Percentiles rank a stretch among this genome's conserved stretches.
Evolutionary conservation across 2,329 filamentous ascomycete species (phyloP).

Genomic region (Nigrospora oryzae): DNA sequence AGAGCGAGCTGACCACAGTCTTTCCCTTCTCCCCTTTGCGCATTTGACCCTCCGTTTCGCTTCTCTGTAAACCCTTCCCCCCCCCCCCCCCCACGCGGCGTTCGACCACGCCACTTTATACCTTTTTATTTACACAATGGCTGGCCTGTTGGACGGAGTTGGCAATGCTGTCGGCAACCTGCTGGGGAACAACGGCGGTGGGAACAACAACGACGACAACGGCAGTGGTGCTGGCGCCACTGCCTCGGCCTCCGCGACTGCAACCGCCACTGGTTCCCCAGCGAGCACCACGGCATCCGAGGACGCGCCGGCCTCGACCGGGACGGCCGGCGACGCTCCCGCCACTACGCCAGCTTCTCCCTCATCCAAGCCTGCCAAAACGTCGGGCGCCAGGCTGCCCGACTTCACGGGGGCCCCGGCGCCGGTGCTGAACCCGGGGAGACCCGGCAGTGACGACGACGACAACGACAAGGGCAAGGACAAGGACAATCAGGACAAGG

Average conservation of each 20-base stretch:
- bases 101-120: conserved; percentile 3
- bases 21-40: too few species aligned
- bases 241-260: background rate
- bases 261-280: background rate
- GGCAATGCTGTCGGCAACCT: background rate
- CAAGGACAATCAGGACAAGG: background rate
- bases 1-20: background rate
- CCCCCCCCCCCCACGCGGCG: conserved; percentile 2
- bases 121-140: conserved; percentile 2
- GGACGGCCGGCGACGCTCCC: too few species aligned
- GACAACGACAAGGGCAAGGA: background rate
- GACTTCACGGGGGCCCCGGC: background rate
- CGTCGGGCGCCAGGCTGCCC: background rate
- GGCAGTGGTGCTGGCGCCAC: conserved; percentile 2
- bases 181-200: background rate
- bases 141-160: conserved; percentile 6
- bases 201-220: background rate
- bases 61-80: background rate
- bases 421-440: conserved; percentile 2
- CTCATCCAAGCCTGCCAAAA: background rate
- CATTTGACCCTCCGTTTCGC: background rate
- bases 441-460: background rate
- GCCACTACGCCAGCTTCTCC: too few species aligned
- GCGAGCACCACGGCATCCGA: background rate
- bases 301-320: too few species aligned